Evolutionary conservation across 2,329 filamentous ascomycete genomes (phyloP).

Genomic region (Xylaria sp.): DNA sequence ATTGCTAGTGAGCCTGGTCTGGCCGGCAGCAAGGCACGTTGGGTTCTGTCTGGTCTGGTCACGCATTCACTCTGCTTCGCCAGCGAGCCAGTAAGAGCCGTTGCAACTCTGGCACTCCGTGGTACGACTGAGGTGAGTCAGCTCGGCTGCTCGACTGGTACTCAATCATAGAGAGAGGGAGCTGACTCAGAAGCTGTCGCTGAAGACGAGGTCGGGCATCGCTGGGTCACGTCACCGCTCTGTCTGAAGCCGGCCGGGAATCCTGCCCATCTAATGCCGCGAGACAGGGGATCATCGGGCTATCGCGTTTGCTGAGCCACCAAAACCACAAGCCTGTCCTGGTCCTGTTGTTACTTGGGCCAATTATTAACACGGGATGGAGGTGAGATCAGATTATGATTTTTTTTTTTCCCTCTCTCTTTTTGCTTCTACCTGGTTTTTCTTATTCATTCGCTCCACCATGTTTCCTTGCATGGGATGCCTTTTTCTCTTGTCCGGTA

Average conservation of each 20-base stretch:
- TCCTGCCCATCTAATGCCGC: conserved; percentile 45
- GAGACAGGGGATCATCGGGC: conserved; percentile 46
- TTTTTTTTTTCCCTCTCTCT: conserved; percentile 20
- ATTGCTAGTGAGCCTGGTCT: neutral
- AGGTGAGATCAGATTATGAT: conserved; percentile 39
- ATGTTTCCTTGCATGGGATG: conserved; percentile 23
- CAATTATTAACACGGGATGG: conserved; percentile 37
- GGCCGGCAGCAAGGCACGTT: conserved; percentile 1
- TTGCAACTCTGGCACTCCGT: conserved; percentile 36
- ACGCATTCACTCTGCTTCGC: neutral
- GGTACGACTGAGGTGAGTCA: conserved; percentile 45
- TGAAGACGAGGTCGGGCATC: conserved; percentile 38
- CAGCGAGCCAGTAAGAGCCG: neutral
- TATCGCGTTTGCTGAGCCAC: conserved; percentile 44
- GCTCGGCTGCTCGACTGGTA: conserved; percentile 41
- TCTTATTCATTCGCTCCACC: conserved; percentile 15
- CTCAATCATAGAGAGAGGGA: conserved; percentile 34
- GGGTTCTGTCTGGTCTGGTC: neutral
- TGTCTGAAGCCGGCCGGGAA: conserved; percentile 33
- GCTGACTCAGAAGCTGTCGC: conserved; percentile 47
- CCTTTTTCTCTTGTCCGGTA: conserved; percentile 24
- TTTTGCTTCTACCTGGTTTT: conserved; percentile 10
- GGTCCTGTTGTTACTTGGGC: conserved; percentile 19
- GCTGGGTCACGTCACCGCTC: conserved; percentile 28
- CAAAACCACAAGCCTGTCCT: conserved; percentile 36